Evolutionary conservation across 192 early-diverging fungal genomes (phyloP), one percentile per base, ranked within the genome.

Genomic region (Linnemannia hyalina): DNA sequence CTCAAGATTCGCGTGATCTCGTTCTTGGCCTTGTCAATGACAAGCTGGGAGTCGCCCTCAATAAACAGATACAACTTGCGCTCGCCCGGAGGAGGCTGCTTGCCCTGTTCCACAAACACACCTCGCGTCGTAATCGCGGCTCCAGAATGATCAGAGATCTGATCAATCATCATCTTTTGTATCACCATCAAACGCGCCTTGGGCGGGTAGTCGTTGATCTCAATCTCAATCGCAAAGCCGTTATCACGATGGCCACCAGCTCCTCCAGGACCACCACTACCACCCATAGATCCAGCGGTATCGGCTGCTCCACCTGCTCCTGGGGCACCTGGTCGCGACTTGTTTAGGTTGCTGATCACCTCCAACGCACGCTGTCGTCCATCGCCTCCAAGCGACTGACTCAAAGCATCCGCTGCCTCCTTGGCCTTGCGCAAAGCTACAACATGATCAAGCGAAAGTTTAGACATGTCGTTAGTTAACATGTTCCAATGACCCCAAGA

Each of bases 171-270:
- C 91, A 93, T 91, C 89, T 96, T 97, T 88, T 97, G 97, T 11
- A 97, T 99, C 44, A 99, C 98, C 80, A 94, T 95, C 95, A 96
- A 96, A 74, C 99, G 90, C 20, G 99, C 98, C 90, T 97, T 97
- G 82, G 97, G 94, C 46, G 97, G 97, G 82, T 96, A 99, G 89
- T 99, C 98, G 88, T 99, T 99, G 88, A 99, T 99, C 81, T 96
- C 96, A 83, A 99, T 95, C 89, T 99, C 98, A 76, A 90, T 84
- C 7, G 94, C 92, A 89, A 93, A 96, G 9, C 92, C 82, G 85
- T 90, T 74, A 77, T 90, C 84, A 32, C 80, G 78, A 88, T 88
- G 75, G 74, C 88, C 73, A 38, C 80, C 54, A 29, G 36, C 29
- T 13, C 60, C 60, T 13, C 26, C 26, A 29, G 60, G 10, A 29